Conservation (phyloP, 2,329 filamentous ascomycete species). For the Paecilomyces variotii region DNA sequence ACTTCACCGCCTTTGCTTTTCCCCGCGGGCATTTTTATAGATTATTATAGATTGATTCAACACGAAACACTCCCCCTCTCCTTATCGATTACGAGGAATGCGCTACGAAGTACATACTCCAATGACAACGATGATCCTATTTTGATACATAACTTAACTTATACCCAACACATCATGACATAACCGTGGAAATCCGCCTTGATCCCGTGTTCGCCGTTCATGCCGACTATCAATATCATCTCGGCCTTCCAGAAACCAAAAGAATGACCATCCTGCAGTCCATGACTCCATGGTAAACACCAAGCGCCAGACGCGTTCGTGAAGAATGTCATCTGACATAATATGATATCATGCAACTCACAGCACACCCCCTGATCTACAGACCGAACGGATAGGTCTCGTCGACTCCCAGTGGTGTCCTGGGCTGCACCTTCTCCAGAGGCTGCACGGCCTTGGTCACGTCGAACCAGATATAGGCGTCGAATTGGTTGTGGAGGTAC, state of each 20-base stretch:
- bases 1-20: neutral
- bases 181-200: neutral
- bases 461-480: slow-evolving; percentile 46
- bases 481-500: slow-evolving; percentile 42
- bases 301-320: neutral
- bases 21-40: neutral
- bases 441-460: slow-evolving; percentile 36
- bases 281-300: neutral
- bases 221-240: neutral
- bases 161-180: neutral
- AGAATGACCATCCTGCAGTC: neutral
- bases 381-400: slow-evolving; percentile 48
- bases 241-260: neutral
- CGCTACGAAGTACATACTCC: neutral
- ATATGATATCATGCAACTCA: neutral
- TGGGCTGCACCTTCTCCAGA: slow-evolving; percentile 40
- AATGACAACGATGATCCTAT: neutral
- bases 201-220: neutral
- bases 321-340: neutral
- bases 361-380: slow-evolving; percentile 14
- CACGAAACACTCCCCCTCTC: neutral
- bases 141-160: neutral
- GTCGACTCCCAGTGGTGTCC: slow-evolving; percentile 32
- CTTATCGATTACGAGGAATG: neutral
- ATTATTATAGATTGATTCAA: neutral